These are phyloP conservation scores for Dacryopinax spathularia DNA, from an alignment of 768 basidiomycete genomes.

Conservation along the genomic window DNA sequence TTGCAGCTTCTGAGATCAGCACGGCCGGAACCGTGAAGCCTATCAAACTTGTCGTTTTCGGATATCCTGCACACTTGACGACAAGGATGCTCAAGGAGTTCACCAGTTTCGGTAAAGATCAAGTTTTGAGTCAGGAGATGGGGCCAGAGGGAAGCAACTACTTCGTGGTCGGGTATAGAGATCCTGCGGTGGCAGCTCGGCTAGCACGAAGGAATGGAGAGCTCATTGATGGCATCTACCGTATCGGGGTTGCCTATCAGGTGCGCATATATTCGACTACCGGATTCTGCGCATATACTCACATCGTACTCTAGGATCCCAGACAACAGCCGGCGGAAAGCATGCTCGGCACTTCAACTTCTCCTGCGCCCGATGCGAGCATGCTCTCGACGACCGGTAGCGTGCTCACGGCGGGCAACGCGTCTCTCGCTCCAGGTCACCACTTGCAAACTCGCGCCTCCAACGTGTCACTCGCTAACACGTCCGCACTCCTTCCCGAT, in stretches of 20 bases:
- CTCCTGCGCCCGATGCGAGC: background rate
- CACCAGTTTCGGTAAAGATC: background rate
- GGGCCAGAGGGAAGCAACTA: background rate
- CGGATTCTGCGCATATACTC: background rate
- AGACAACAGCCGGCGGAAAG: background rate
- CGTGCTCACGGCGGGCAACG: background rate
- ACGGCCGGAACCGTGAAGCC: background rate
- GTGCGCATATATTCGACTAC: background rate
- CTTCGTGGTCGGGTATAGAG: background rate
- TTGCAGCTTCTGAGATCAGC: background rate
- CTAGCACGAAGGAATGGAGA: background rate
- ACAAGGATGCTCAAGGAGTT: background rate
- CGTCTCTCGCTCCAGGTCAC: background rate
- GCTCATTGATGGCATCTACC: background rate
- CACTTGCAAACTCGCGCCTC: background rate
- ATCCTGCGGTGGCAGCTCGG: background rate
- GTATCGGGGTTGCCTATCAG: background rate
- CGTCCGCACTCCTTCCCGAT: background rate
- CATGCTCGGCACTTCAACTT: background rate
- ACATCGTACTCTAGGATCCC: background rate
- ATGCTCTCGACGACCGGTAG: background rate
- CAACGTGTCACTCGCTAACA: slow-evolving; percentile 1
- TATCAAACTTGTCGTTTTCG: background rate
- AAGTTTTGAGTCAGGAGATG: background rate
- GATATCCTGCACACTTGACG: background rate